These are phyloP conservation scores for Blastobotrys illinoisensis DNA, from an alignment of 1,139 yeast species.

Conservation along the genomic window DNA sequence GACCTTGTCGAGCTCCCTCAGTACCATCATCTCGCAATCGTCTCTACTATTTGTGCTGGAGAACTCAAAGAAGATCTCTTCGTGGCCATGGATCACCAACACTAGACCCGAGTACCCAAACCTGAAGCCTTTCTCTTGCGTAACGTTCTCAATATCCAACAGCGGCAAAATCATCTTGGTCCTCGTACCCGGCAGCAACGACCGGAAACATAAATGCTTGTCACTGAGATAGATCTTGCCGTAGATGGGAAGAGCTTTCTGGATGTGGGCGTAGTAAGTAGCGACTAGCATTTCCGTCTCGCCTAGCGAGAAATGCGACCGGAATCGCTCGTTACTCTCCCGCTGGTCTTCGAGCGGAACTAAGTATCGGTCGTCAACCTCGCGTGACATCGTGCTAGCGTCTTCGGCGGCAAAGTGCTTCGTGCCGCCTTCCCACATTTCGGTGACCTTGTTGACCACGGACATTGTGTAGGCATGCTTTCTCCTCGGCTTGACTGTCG, in stretches of 20 bases:
- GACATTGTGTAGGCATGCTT: slow-evolving; percentile 13
- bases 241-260: slow-evolving; percentile 66
- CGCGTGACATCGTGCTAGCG: slow-evolving; percentile 7
- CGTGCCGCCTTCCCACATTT: slow-evolving; percentile 60
- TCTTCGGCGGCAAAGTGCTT: slow-evolving; percentile 48
- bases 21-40: slow-evolving; percentile 58
- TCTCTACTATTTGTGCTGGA: slow-evolving; percentile 60
- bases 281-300: slow-evolving; percentile 52
- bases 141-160: slow-evolving; percentile 61
- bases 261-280: slow-evolving; percentile 66
- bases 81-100: slow-evolving; percentile 64
- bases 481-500: neutral
- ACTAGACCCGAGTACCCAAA: slow-evolving; percentile 67
- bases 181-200: slow-evolving; percentile 70
- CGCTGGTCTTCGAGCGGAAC: slow-evolving; percentile 43
- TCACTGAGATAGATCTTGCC: slow-evolving; percentile 77
- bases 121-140: slow-evolving; percentile 58
- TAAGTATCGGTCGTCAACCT: slow-evolving; percentile 32
- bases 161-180: slow-evolving; percentile 84
- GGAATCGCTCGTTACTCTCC: slow-evolving; percentile 49
- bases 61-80: slow-evolving; percentile 72
- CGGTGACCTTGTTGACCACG: slow-evolving; percentile 39
- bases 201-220: slow-evolving; percentile 65
- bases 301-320: slow-evolving; percentile 59
- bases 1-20: slow-evolving; percentile 43